Evolutionary conservation across 768 basidiomycete species (phyloP), one percentile per base, ranked within the genome.

Genomic region (Psilocybe cubensis): DNA sequence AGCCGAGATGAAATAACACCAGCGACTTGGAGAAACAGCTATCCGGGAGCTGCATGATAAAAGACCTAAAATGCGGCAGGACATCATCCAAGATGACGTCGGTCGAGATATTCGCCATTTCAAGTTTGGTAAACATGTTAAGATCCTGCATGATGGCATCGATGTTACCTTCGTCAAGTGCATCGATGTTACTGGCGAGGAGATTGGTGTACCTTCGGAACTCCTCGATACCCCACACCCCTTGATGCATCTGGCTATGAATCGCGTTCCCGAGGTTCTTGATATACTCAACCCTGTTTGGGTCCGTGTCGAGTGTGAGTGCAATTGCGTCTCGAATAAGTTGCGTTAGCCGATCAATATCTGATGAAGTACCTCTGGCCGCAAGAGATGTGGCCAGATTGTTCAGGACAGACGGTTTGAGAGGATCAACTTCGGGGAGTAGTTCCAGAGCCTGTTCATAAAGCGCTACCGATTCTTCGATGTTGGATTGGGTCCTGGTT

Each of bases 181-280:
- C 24, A 25, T 23, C 35, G 11, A 17, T n/a, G n/a, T n/a, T n/a
- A n/a, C n/a, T n/a, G n/a, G n/a, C n/a, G n/a, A n/a, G n/a, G n/a
- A n/a, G n/a, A 27, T 52, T 23, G n/a, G 21, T 24, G 25, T 52
- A 52, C 23, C 11, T 41, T n/a, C 27, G 23, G 11, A 52, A 38
- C 5, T 41, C 38, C 12, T 18, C 35, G 21, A 21, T 5, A 14
- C 41, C 35, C 33, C 35, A 41, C 1, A 28, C 23, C 2, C 27
- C 46, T 29, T 7, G 43, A 12, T 17, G 25, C 1, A 41, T 18
- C 20, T 35, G 49, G 12, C 20, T 7, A 23, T n/a, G 56, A 41
- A 52, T 14, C n/a, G 50, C 33, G 8, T 20, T 51, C 4, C 56
- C 56, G 9, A 57, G 28, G 27, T 57, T 57, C 29, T 21, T n/a